Evolutionary conservation across 2,329 filamentous ascomycete genomes (phyloP).

Genomic region (Colletotrichum destructivum): DNA sequence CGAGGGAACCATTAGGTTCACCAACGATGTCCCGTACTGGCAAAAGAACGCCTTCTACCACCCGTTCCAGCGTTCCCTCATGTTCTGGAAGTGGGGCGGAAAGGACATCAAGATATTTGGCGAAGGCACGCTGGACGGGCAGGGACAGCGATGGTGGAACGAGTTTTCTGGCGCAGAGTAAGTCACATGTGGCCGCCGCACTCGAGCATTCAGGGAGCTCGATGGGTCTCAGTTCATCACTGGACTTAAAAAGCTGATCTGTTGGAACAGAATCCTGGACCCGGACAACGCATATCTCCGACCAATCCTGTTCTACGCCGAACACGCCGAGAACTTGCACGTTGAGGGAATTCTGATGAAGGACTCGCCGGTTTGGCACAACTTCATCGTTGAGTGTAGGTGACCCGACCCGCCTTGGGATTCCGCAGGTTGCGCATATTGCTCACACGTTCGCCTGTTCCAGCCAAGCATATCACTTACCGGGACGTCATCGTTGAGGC

Average conservation of each 20-base stretch:
- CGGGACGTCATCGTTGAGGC: slow-evolving; percentile 70
- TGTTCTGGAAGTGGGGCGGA: slow-evolving; percentile 77
- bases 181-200: background rate
- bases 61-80: slow-evolving; percentile 66
- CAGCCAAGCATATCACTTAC: slow-evolving; percentile 66
- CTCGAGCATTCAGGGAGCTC: background rate
- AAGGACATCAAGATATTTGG: slow-evolving; percentile 74
- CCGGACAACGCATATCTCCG: slow-evolving; percentile 69
- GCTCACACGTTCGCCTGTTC: background rate
- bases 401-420: background rate
- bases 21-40: slow-evolving; percentile 61
- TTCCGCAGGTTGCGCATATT: background rate
- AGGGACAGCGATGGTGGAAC: slow-evolving; percentile 63
- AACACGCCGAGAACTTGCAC: slow-evolving; percentile 71
- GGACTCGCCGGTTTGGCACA: slow-evolving; percentile 76
- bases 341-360: slow-evolving; percentile 72
- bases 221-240: background rate
- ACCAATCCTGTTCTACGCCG: slow-evolving; percentile 73
- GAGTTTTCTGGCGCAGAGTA: slow-evolving; percentile 56
- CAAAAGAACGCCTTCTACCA: slow-evolving; percentile 58
- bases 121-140: slow-evolving; percentile 69
- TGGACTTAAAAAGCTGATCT: background rate
- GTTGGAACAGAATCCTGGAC: slow-evolving; percentile 58
- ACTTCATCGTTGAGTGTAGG: slow-evolving; percentile 70
- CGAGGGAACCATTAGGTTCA: slow-evolving; percentile 69